A percentile compares a stretch with the other conserved stretches of the same genome.
Evolutionary conservation across 345 rosid species (phyloP).

Genomic region (Gossypium arboreum): DNA sequence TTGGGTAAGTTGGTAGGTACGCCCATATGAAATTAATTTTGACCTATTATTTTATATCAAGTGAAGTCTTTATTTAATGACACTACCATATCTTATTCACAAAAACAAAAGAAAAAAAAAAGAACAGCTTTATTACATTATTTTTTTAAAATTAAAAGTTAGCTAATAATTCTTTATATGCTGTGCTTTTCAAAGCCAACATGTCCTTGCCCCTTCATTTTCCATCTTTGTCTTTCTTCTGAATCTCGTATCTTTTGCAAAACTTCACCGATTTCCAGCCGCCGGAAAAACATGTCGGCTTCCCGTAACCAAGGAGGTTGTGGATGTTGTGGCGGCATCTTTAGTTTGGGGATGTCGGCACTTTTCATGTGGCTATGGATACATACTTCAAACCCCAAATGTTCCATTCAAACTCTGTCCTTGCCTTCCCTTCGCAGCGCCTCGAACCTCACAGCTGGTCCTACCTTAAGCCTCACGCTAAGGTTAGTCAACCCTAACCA

Average conservation of each 20-base stretch:
- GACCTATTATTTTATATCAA: background rate
- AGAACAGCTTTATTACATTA: background rate
- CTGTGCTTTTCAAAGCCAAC: background rate
- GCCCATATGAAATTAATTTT: background rate
- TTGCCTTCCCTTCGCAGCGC: slow-evolving; percentile 55
- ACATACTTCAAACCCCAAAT: slow-evolving; percentile 50
- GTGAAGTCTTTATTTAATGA: background rate
- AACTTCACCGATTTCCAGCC: background rate
- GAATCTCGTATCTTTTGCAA: background rate
- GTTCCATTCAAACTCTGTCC: slow-evolving; percentile 40
- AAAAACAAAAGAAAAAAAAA: no score
- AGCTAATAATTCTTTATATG: background rate
- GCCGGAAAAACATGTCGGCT: slow-evolving; percentile 27
- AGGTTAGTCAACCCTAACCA: slow-evolving; percentile 57
- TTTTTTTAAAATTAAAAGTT: background rate
- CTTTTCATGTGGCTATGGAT: slow-evolving; percentile 79
- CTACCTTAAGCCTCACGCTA: slow-evolving; percentile 46
- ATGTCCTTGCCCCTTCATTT: background rate
- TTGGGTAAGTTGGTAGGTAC: background rate
- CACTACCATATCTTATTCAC: background rate
- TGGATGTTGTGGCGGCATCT: slow-evolving; percentile 43
- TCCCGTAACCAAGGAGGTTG: slow-evolving; percentile 22
- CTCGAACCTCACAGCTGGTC: slow-evolving; percentile 15
- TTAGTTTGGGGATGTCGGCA: slow-evolving; percentile 53
- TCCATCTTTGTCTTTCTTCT: background rate